phyloP scores from a whole-genome alignment of 2,329 filamentous ascomycete genomes.

The Didymella sp. region DNA sequence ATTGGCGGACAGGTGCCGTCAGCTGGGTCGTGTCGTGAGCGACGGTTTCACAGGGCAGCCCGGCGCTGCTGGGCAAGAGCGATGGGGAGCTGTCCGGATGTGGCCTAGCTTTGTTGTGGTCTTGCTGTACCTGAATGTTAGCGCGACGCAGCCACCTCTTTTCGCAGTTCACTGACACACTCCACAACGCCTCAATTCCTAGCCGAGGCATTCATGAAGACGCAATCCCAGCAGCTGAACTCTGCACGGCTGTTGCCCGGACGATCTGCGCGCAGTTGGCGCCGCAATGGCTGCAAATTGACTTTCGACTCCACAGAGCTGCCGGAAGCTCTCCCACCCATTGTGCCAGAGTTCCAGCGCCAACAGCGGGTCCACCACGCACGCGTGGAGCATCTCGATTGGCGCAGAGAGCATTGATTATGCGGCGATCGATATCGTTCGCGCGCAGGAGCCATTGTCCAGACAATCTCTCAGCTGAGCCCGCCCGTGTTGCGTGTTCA shows the following conservation, averaged over 20 bases:
- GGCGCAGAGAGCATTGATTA: conserved; percentile 19
- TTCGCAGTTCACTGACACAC: conserved; percentile 21
- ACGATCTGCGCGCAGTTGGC: conserved; percentile 25
- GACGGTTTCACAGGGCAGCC: conserved; percentile 29
- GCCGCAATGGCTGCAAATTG: conserved; percentile 22
- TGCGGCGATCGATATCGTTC: conserved; percentile 32
- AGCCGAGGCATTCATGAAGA: conserved; percentile 37
- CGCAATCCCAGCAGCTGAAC: conserved; percentile 23
- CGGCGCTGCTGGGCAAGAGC: conserved; percentile 28
- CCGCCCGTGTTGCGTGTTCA: conserved; percentile 30
- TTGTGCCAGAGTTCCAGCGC: conserved; percentile 9
- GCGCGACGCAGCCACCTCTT: conserved; percentile 33
- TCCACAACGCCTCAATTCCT: conserved; percentile 15
- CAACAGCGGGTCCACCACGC: conserved; percentile 21
- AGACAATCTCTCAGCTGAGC: conserved; percentile 37
- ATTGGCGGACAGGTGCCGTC: conserved; percentile 38
- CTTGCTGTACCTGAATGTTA: conserved; percentile 28
- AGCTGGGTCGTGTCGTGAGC: conserved; percentile 38
- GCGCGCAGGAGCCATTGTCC: conserved; percentile 30
- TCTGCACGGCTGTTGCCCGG: conserved; percentile 36
- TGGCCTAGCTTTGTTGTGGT: conserved; percentile 33
- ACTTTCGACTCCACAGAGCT: conserved; percentile 20
- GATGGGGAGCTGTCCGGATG: conserved; percentile 34
- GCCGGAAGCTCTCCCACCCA: conserved; percentile 26
- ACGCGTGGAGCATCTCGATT: conserved; percentile 46